Evolutionary conservation across 2,329 filamentous ascomycete genomes (phyloP).

Genomic region (Colletotrichum magnum): DNA sequence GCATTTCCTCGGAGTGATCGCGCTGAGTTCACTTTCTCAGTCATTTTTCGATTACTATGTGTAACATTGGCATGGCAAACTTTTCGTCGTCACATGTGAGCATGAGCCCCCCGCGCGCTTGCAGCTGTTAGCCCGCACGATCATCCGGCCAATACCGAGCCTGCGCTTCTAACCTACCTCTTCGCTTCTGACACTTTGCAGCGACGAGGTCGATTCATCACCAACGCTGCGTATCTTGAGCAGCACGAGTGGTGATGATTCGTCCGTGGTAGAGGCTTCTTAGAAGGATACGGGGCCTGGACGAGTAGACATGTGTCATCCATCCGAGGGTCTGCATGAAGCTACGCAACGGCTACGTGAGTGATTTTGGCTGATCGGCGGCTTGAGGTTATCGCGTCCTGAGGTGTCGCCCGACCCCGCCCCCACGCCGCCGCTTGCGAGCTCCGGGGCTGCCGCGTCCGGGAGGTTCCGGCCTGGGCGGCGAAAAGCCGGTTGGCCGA

Average conservation of each 20-base stretch:
- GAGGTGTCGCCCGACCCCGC: not conserved
- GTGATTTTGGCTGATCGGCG: not conserved
- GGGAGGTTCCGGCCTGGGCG: not conserved
- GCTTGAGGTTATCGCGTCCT: not conserved
- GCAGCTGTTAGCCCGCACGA: no score
- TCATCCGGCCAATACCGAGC: not conserved
- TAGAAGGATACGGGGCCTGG: not conserved
- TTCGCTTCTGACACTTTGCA: no score
- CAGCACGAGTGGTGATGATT: not conserved
- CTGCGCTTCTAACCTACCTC: not conserved
- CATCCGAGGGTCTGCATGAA: not conserved
- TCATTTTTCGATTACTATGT: no score
- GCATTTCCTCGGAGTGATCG: no score
- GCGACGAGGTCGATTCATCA: not conserved
- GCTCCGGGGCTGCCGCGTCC: not conserved
- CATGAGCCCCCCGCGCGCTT: no score
- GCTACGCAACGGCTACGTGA: not conserved
- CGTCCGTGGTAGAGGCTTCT: not conserved
- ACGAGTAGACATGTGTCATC: not conserved
- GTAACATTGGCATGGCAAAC: no score
- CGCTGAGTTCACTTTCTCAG: no score
- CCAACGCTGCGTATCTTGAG: not conserved
- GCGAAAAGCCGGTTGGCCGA: not conserved
- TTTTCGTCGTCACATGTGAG: no score
- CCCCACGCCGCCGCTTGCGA: not conserved